Conservation (phyloP, 345 rosid species). For the Sonneratia alba region DNA sequence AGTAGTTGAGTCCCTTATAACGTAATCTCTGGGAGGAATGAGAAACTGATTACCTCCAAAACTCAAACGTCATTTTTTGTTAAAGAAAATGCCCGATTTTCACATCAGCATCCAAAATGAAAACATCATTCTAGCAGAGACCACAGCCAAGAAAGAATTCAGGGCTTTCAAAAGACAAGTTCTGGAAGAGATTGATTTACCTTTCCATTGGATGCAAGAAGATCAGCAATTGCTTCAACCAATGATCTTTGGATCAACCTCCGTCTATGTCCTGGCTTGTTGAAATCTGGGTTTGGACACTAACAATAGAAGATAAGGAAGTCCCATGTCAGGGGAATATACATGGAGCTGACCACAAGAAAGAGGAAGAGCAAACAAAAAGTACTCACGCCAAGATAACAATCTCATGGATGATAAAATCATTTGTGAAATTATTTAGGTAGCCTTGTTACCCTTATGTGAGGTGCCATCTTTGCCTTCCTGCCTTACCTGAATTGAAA, state of each 20-base stretch:
- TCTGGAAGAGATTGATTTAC: constrained; percentile 17
- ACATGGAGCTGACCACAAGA: background rate
- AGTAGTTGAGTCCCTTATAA: background rate
- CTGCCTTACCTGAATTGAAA: constrained; percentile 43
- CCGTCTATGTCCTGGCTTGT: constrained; percentile 50
- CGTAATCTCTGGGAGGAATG: background rate
- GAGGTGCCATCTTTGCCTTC: too few species aligned
- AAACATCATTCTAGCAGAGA: background rate
- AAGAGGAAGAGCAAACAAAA: background rate
- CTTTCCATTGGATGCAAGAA: constrained; percentile 47
- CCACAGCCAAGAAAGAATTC: background rate
- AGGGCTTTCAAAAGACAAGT: background rate
- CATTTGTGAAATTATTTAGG: background rate
- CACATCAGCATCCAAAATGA: background rate
- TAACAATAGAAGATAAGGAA: constrained; percentile 8
- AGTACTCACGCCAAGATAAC: background rate
- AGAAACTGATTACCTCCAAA: background rate
- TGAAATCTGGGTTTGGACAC: constrained; percentile 79
- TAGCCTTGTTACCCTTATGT: too few species aligned
- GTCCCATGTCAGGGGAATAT: background rate
- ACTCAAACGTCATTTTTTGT: background rate
- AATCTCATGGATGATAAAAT: background rate
- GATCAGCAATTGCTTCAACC: constrained; percentile 53
- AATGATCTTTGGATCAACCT: constrained; percentile 55
- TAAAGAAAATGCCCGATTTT: background rate